These are phyloP conservation scores for Scytalidium sp. DNA, from an alignment of 2,329 filamentous ascomycete species.

Conservation along the genomic window DNA sequence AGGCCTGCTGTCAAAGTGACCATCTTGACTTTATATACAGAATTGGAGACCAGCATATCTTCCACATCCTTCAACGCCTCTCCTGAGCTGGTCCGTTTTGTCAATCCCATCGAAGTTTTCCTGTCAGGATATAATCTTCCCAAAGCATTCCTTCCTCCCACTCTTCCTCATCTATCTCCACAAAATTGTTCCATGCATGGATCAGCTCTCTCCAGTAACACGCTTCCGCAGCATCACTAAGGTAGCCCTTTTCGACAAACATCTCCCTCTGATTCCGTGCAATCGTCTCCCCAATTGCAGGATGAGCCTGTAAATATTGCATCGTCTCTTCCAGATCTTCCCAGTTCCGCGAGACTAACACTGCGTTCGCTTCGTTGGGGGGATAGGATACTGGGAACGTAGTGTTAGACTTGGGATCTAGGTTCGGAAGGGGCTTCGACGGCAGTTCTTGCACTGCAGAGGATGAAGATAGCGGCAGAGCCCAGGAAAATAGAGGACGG, in stretches of 20 bases:
- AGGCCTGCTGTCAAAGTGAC: no score
- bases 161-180: constrained; percentile 30
- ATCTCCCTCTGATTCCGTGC: constrained; percentile 42
- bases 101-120: constrained; percentile 9
- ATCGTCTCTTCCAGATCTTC: constrained; percentile 45
- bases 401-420: constrained; percentile 11
- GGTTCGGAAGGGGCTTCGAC: not conserved
- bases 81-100: no score
- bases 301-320: constrained; percentile 42
- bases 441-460: not conserved
- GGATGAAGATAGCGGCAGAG: constrained; percentile 16
- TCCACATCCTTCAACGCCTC: no score
- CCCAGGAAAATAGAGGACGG: constrained; percentile 39
- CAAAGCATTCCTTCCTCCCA: constrained; percentile 27
- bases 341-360: constrained; percentile 51
- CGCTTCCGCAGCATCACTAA: constrained; percentile 46
- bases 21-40: no score
- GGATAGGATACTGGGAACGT: constrained; percentile 37
- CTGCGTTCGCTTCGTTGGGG: constrained; percentile 39
- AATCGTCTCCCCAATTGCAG: constrained; percentile 41
- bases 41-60: no score
- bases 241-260: constrained; percentile 41
- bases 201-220: constrained; percentile 52
- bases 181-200: constrained; percentile 44
- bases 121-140: constrained; percentile 23